Percentiles rank a stretch among this genome's conserved stretches.
phyloP scores from a whole-genome alignment of 208 protist genomes.

The Herpetomonas samuelpessoai region DNA sequence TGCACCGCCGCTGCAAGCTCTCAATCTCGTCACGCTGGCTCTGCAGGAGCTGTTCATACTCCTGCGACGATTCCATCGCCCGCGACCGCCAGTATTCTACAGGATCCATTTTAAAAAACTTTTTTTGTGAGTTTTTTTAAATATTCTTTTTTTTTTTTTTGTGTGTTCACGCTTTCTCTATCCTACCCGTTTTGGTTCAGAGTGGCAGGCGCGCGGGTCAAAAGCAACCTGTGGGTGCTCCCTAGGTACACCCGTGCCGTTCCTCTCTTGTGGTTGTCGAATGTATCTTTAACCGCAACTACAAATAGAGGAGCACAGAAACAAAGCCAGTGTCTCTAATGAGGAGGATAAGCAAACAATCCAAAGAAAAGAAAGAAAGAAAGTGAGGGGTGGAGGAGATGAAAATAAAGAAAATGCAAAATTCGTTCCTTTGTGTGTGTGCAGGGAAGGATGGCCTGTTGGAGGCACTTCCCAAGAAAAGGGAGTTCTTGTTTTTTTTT shows the following conservation, averaged over 20 bases:
- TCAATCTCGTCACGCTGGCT: slow-evolving; percentile 70
- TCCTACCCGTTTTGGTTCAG: too few species aligned
- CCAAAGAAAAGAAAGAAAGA: neutral
- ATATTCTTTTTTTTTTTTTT: slow-evolving; percentile 5
- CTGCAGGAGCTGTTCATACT: slow-evolving; percentile 58
- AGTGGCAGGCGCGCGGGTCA: neutral
- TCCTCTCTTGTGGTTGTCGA: too few species aligned
- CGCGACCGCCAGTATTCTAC: slow-evolving; percentile 63
- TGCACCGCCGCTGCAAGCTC: slow-evolving; percentile 53
- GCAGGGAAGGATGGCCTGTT: too few species aligned
- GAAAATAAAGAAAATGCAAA: slow-evolving; percentile 3
- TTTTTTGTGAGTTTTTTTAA: slow-evolving; percentile 9
- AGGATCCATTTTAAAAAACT: slow-evolving; percentile 31
- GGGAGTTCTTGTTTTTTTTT: neutral
- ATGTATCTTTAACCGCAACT: too few species aligned
- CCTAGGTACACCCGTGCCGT: too few species aligned
- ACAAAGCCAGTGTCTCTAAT: too few species aligned
- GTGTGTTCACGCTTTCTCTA: neutral
- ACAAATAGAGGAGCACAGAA: too few species aligned
- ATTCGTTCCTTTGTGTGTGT: too few species aligned
- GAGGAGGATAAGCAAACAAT: too few species aligned
- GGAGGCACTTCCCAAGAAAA: too few species aligned
- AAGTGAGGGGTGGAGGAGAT: neutral
- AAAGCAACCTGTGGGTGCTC: too few species aligned
- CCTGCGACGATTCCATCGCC: slow-evolving; percentile 30